Conservation (phyloP, 2,329 filamentous ascomycete species). For the Cladosporium sp. region DNA sequence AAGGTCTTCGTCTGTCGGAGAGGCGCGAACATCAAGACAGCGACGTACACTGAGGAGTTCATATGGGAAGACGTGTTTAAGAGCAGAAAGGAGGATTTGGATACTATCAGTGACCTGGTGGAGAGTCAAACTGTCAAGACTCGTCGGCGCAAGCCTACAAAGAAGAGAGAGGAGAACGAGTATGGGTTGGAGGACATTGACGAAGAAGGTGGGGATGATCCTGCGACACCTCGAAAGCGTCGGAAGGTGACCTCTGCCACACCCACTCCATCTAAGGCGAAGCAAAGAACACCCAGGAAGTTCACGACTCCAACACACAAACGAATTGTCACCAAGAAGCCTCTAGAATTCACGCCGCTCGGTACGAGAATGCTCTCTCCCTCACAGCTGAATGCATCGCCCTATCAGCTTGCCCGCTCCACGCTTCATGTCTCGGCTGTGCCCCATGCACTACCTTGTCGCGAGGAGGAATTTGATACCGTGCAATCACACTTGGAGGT, state of each 20-base stretch:
- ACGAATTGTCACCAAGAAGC: constrained; percentile 71
- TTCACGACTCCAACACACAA: constrained; percentile 60
- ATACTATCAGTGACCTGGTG: constrained; percentile 59
- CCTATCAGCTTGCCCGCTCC: constrained; percentile 83
- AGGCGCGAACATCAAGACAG: constrained; percentile 81
- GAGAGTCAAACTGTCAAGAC: constrained; percentile 67
- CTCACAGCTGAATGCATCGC: constrained; percentile 67
- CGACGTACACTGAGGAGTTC: constrained; percentile 88
- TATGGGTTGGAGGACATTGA: constrained; percentile 37
- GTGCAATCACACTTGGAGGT: constrained; percentile 92
- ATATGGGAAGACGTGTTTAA: constrained; percentile 79
- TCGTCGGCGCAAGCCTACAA: constrained; percentile 42
- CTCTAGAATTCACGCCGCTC: constrained; percentile 91
- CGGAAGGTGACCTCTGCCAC: constrained; percentile 42
- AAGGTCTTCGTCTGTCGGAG: constrained; percentile 87
- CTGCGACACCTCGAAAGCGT: constrained; percentile 42
- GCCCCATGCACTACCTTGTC: constrained; percentile 79
- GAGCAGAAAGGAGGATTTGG: constrained; percentile 57
- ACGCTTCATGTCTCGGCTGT: constrained; percentile 91
- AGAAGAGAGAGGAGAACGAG: constrained; percentile 36
- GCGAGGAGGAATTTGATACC: constrained; percentile 82
- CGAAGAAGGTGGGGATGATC: constrained; percentile 34
- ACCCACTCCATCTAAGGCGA: constrained; percentile 38
- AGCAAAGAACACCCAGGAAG: constrained; percentile 44
- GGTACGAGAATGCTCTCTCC: constrained; percentile 79